phyloP scores from a whole-genome alignment of 2,329 filamentous ascomycete genomes.

The Fusarium mangiferae region DNA sequence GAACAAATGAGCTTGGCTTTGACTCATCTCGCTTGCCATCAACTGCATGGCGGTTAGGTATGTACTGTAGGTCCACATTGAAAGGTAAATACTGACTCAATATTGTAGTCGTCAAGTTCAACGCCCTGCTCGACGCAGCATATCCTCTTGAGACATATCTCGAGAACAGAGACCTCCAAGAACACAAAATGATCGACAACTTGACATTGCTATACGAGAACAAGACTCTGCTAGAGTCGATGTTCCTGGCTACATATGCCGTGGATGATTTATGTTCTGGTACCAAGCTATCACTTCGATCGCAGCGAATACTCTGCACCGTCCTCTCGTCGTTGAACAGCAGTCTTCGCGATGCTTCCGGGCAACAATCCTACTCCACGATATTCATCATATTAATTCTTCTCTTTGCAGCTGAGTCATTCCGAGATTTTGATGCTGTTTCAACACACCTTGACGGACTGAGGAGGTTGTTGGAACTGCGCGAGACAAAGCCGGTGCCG shows the following conservation, averaged over 20 bases:
- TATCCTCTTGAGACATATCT: not conserved
- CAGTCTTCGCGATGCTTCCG: not conserved
- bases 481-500: not conserved
- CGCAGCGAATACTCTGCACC: not conserved
- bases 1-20: not conserved
- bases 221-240: not conserved
- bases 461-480: not conserved
- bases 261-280: not conserved
- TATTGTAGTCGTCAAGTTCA: not conserved
- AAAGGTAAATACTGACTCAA: rapidly evolving
- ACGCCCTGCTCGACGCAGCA: not conserved
- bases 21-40: not conserved
- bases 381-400: not conserved
- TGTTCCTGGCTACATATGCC: not conserved
- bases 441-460: not conserved
- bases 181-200: not conserved
- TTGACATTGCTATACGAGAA: not conserved
- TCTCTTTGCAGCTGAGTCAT: not conserved
- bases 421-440: not conserved
- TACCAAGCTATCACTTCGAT: not conserved
- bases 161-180: not conserved
- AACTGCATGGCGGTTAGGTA: not conserved
- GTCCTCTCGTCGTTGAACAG: not conserved
- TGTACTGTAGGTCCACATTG: rapidly evolving
- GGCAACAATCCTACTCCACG: not conserved